A percentile compares a stretch with the other conserved stretches of the same genome.
phyloP scores from a whole-genome alignment of 2,329 filamentous ascomycete genomes.

The Ophiostoma fasciatum region DNA sequence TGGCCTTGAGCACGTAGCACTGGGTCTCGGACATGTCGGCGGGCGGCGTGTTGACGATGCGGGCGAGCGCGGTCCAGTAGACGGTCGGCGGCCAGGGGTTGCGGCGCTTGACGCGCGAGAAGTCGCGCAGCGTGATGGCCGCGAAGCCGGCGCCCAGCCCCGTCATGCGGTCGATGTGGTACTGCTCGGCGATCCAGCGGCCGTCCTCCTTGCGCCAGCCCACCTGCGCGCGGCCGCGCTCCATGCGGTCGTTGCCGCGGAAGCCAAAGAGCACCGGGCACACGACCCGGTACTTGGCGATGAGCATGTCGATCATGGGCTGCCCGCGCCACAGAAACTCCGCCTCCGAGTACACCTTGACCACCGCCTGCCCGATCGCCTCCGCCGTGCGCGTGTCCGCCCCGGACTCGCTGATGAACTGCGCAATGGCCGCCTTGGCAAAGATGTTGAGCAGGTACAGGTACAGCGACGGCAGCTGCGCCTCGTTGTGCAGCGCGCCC shows the following conservation, averaged over 20 bases:
- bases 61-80: conserved; percentile 70
- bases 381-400: conserved; percentile 48
- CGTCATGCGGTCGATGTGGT: conserved; percentile 70
- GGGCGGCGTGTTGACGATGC: conserved; percentile 60
- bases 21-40: conserved; percentile 58
- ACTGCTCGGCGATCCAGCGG: conserved; percentile 49
- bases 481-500: conserved; percentile 27
- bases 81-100: conserved; percentile 66
- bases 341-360: conserved; percentile 51
- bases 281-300: conserved; percentile 66
- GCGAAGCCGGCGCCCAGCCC: conserved; percentile 76
- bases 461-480: conserved; percentile 40
- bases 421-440: conserved; percentile 50
- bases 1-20: conserved; percentile 51
- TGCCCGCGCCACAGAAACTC: conserved; percentile 49
- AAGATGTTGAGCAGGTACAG: conserved; percentile 63
- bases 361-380: conserved; percentile 55
- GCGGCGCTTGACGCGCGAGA: conserved; percentile 48
- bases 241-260: conserved; percentile 58
- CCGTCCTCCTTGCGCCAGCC: conserved; percentile 56
- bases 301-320: conserved; percentile 58
- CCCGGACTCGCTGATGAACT: conserved; percentile 48
- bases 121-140: conserved; percentile 69
- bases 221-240: conserved; percentile 48
- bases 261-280: conserved; percentile 83